Evolutionary conservation across 1,139 yeast genomes (phyloP), one percentile per base, ranked within the genome.

Genomic region (Ogataea hybrid): DNA sequence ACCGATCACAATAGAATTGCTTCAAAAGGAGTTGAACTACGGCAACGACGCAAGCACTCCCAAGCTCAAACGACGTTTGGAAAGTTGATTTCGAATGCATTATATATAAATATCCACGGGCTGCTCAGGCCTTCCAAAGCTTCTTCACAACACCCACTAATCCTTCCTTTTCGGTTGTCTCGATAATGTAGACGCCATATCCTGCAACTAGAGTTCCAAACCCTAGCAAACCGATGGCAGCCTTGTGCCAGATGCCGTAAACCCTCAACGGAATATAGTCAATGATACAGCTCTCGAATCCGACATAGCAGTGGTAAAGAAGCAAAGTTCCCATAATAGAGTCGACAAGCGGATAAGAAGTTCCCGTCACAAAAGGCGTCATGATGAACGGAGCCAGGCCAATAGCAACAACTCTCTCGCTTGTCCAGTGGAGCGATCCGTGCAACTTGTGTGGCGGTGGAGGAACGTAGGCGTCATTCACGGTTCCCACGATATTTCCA

Each of bases 191-290:
- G 46, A 84, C 67, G 53, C 95, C 95, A 55, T 81, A 77, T 37
- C 75, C 76, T 9, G 84, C 78, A 34, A 81, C 64, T 23, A 71
- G 64, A 6, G 88, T 71, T 42, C 94, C 94, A 12, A 81, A 65
- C 25, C 79, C 68, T 61, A 85, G 71, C 52, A 83, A 61, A 57
- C 75, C 73, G 69, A 75, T 68, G 48, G 89, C 89, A 51, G 70
- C 69, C 51, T 71, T 71, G 65, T 83, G 81, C 72, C 75, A 77
- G 28, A 70, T 62, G 32, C 92, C 92, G 58, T 81, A 85, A 15
- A 81, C 85, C 68, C 95, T 73, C 51, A 69, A 63, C 31, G 89
- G 89, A 43, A 85, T 80, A 67, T 85, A 85, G 65, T 85, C 95
- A 46, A 78, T 79, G 53, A 85, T 84, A 71, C 94, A 84, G 36